phyloP scores from a whole-genome alignment of 192 early-diverging fungal species.

The Coemansia sp. region DNA sequence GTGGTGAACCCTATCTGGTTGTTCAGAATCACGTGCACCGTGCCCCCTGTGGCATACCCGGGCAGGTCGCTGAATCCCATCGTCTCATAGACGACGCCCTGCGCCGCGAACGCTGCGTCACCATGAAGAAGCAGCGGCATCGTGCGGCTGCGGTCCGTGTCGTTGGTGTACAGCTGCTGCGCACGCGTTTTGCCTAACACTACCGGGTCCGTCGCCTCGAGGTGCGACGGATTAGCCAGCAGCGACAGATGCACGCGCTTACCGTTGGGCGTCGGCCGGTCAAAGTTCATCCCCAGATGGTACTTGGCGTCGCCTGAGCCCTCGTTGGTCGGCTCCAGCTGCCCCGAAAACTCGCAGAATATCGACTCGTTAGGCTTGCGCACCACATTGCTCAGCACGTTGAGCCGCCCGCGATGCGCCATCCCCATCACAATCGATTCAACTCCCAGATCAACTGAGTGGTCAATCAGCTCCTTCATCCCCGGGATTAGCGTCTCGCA shows the following conservation, averaged over 20 bases:
- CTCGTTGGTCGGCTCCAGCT: constrained; percentile 82
- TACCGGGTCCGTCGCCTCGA: constrained; percentile 96
- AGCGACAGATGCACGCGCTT: constrained; percentile 96
- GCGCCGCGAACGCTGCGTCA: constrained; percentile 97
- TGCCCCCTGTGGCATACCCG: constrained; percentile 93
- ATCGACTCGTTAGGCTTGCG: constrained; percentile 98
- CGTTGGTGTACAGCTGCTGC: constrained; percentile 91
- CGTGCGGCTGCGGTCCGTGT: constrained; percentile 74
- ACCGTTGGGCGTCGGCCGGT: constrained; percentile 92
- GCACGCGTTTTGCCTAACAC: constrained; percentile 98
- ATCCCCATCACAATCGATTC: constrained; percentile 97
- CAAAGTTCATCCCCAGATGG: constrained; percentile 93
- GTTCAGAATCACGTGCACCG: constrained; percentile 96
- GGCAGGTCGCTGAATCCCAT: constrained; percentile 94
- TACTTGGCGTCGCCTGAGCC: constrained; percentile 97
- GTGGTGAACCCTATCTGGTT: constrained; percentile 99
- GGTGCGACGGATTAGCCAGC: constrained; percentile 97
- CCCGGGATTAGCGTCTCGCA: constrained; percentile 96
- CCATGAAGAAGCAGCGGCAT: constrained; percentile 96
- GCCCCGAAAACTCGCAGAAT: constrained; percentile 95
- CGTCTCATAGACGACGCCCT: constrained; percentile 98
- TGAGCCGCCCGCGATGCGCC: constrained; percentile 98
- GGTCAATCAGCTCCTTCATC: constrained; percentile 97
- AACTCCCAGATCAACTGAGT: constrained; percentile 90
- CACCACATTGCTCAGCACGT: constrained; percentile 98